Percentiles rank a stretch among this genome's conserved stretches.
These are phyloP conservation scores for Saccharomycopsis sp. DNA, from an alignment of 805 yeast species.

Conservation along the genomic window DNA sequence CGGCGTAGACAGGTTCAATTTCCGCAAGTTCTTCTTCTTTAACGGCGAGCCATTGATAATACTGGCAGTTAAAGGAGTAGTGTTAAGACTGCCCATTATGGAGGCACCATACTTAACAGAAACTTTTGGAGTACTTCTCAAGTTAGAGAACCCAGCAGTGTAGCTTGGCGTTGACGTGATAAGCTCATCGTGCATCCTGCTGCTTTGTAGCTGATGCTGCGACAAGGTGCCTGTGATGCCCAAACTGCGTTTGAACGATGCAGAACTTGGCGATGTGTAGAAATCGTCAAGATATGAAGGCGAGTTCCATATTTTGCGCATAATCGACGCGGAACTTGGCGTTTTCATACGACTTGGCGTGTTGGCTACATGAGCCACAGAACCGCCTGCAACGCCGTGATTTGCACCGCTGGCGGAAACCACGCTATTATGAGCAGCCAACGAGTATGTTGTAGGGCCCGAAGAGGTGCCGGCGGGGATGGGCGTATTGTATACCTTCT, in stretches of 20 bases:
- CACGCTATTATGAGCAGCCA: conserved; percentile 23
- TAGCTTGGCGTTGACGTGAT: conserved; percentile 18
- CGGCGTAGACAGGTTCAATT: neutral
- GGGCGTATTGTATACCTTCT: neutral
- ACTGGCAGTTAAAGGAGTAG: conserved; percentile 1
- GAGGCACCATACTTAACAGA: neutral
- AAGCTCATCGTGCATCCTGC: conserved; percentile 24
- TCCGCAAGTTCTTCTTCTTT: neutral
- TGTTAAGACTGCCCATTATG: neutral
- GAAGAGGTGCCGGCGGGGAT: neutral
- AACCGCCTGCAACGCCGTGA: no score
- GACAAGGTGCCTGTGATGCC: neutral
- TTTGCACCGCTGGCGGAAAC: no score
- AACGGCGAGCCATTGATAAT: neutral
- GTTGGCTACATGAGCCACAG: no score
- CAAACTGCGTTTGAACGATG: conserved; percentile 20
- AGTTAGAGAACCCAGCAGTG: neutral
- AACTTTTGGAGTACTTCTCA: neutral
- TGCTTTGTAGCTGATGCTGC: neutral
- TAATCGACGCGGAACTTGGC: conserved; percentile 33
- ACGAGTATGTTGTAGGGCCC: neutral
- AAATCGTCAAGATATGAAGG: conserved; percentile 65
- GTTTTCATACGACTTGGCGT: conserved; percentile 25
- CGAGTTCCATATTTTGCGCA: conserved; percentile 55
- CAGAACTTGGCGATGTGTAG: conserved; percentile 44